Evolutionary conservation across 2,329 filamentous ascomycete species (phyloP).

Genomic region (Aureobasidium sp.): DNA sequence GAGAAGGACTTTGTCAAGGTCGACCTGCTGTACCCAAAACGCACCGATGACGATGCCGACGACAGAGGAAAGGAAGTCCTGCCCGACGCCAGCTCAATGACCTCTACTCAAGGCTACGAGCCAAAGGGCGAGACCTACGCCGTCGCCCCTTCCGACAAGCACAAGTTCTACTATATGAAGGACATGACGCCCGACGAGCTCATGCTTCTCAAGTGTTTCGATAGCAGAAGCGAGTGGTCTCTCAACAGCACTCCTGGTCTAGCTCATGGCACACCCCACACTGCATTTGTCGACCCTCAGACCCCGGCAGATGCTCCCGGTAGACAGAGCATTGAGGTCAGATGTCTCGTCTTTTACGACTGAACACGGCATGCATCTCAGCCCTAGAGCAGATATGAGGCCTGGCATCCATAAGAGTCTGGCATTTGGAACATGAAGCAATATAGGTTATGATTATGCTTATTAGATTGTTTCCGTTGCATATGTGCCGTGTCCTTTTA

Average conservation of each 20-base stretch:
- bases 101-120: conserved; percentile 53
- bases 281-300: conserved; percentile 69
- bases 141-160: conserved; percentile 48
- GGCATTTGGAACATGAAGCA: neutral
- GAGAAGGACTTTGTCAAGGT: conserved; percentile 53
- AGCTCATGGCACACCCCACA: conserved; percentile 53
- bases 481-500: neutral
- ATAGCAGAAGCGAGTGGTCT: conserved; percentile 36
- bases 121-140: conserved; percentile 55
- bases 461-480: neutral
- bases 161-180: conserved; percentile 58
- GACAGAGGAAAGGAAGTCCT: conserved; percentile 52
- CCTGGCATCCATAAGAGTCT: neutral
- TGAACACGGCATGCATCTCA: neutral
- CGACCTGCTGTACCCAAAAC: conserved; percentile 53
- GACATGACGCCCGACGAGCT: conserved; percentile 55
- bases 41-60: conserved; percentile 30
- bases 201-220: conserved; percentile 45
- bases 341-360: conserved; percentile 61
- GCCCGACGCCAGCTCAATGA: conserved; percentile 38
- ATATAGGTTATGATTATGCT: neutral
- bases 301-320: conserved; percentile 61
- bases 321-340: conserved; percentile 52
- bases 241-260: conserved; percentile 30
- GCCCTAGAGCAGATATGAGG: neutral